These are phyloP conservation scores for Rhodotorula sp. DNA, from an alignment of 1,284 basidiomycete species.

Conservation along the genomic window DNA sequence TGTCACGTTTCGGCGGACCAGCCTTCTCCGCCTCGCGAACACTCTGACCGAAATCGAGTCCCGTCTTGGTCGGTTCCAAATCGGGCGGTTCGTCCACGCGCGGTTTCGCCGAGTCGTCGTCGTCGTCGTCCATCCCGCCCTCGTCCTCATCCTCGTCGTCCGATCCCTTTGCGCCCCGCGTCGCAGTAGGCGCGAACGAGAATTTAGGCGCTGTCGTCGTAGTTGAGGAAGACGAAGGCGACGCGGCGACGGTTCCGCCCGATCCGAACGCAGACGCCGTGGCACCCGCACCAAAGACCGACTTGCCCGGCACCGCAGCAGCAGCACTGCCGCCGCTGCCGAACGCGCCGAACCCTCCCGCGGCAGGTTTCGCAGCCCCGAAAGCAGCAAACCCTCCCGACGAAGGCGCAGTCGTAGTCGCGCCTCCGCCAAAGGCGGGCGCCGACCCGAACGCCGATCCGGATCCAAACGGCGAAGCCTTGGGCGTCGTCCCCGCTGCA, in stretches of 20 bases:
- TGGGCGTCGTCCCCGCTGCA: background rate
- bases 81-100: constrained; percentile 41
- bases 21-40: constrained; percentile 22
- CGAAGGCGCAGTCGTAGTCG: background rate
- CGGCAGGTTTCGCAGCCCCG: background rate
- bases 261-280: background rate
- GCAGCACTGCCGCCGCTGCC: background rate
- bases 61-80: constrained; percentile 31
- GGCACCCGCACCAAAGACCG: too few relatives aligned
- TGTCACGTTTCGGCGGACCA: background rate
- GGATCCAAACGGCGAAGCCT: constrained; percentile 4
- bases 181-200: background rate
- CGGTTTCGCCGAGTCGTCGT: constrained; percentile 14
- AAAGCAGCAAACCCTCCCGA: background rate
- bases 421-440: background rate
- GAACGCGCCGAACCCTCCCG: constrained; percentile 4
- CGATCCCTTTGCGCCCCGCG: background rate
- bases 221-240: background rate
- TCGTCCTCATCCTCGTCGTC: constrained; percentile 22
- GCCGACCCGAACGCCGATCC: constrained; percentile 12
- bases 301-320: too few relatives aligned
- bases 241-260: background rate
- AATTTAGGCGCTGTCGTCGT: background rate
- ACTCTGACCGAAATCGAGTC: constrained; percentile 26
- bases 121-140: constrained; percentile 6